Evolutionary conservation across 768 basidiomycete species (phyloP).

Genomic region (Ramaria sp.): DNA sequence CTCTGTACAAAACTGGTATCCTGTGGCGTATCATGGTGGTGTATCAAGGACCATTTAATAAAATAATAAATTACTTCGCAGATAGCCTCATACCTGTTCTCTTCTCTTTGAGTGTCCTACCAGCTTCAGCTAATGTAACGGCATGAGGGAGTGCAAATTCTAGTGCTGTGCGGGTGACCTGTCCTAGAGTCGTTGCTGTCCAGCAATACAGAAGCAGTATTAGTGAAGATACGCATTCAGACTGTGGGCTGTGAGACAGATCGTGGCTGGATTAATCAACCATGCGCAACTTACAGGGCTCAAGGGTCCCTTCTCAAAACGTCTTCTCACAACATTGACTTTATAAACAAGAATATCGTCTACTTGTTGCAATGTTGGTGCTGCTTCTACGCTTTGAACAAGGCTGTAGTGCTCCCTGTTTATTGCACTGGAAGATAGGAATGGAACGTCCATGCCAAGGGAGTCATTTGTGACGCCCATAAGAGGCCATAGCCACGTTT

Average conservation of each 20-base stretch:
- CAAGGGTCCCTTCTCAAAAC: slow-evolving; percentile 37
- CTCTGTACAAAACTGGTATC: slow-evolving; percentile 69
- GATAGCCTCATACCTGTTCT: slow-evolving; percentile 40
- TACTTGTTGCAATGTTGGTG: slow-evolving; percentile 41
- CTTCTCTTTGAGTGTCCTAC: slow-evolving; percentile 47
- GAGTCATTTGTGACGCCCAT: background rate
- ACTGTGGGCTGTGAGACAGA: slow-evolving; percentile 27
- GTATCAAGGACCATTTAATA: background rate
- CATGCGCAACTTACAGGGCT: slow-evolving; percentile 35
- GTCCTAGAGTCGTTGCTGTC: slow-evolving; percentile 34
- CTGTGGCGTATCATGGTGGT: slow-evolving; percentile 35
- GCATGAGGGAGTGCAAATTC: slow-evolving; percentile 70
- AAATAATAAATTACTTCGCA: background rate
- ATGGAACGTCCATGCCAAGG: slow-evolving; percentile 59
- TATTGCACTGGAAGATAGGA: slow-evolving; percentile 66
- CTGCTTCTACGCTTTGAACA: slow-evolving; percentile 61
- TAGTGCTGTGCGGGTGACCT: slow-evolving; percentile 33
- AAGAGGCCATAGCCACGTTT: background rate
- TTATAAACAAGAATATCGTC: slow-evolving; percentile 53
- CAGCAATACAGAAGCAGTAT: slow-evolving; percentile 63
- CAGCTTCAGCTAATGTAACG: slow-evolving; percentile 64
- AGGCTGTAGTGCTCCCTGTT: slow-evolving; percentile 67
- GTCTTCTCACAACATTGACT: slow-evolving; percentile 42
- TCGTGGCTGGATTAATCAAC: slow-evolving; percentile 5
- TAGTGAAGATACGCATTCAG: slow-evolving; percentile 52